These are phyloP conservation scores for Aspergillus costaricaensis DNA, from an alignment of 2,329 filamentous ascomycete species.

Conservation along the genomic window DNA sequence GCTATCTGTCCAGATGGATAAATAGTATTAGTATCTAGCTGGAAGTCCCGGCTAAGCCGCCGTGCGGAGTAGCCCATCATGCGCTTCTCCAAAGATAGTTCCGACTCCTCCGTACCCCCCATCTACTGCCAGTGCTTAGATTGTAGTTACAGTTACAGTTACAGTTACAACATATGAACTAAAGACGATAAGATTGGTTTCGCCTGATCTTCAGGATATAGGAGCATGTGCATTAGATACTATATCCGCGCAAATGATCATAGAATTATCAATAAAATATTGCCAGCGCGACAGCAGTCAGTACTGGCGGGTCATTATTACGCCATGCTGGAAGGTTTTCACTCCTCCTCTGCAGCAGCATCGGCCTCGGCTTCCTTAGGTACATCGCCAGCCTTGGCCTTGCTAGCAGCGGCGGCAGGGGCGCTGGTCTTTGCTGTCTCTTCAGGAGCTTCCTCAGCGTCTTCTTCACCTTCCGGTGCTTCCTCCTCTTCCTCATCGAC, in stretches of 20 bases:
- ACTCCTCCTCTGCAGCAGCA: constrained; percentile 29
- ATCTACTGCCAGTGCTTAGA: neutral
- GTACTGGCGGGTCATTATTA: neutral
- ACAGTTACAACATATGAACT: too few relatives aligned
- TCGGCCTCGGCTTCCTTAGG: constrained; percentile 39
- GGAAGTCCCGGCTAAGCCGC: too few relatives aligned
- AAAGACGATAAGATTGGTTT: neutral
- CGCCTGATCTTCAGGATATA: neutral
- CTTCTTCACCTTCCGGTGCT: constrained; percentile 21
- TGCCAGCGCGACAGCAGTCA: neutral
- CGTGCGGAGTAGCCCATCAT: too few relatives aligned
- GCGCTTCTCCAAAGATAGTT: too few relatives aligned
- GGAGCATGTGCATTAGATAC: neutral
- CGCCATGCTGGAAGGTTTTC: neutral
- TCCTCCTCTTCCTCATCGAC: constrained; percentile 21
- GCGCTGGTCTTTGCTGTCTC: constrained; percentile 37
- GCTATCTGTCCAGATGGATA: neutral
- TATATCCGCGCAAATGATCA: neutral
- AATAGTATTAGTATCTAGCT: too few relatives aligned
- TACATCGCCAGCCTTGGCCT: constrained; percentile 33
- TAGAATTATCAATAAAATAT: neutral
- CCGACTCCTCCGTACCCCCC: too few relatives aligned
- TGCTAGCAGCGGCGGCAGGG: constrained; percentile 36
- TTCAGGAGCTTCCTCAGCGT: constrained; percentile 27
- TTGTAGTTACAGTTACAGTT: neutral